Conservation (phyloP, 345 rosid species). For the Brassica juncea region DNA sequence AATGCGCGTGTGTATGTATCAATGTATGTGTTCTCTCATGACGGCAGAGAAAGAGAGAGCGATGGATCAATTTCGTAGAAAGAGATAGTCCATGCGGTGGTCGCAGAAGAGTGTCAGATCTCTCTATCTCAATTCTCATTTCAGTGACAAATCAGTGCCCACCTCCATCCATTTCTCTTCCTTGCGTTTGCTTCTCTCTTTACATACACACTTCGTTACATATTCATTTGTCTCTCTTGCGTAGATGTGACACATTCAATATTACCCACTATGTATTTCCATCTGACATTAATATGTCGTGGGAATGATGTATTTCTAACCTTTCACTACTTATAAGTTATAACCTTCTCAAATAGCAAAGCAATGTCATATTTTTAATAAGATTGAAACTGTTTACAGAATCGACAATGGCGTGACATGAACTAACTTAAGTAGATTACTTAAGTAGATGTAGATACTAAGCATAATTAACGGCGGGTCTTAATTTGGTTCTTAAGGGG, state of each 20-base stretch:
- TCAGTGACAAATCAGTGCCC: conserved; percentile 37
- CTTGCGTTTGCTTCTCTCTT: conserved; percentile 32
- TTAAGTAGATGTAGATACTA: neutral
- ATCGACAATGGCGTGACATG: neutral
- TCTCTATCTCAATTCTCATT: conserved; percentile 34
- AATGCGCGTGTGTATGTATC: neutral
- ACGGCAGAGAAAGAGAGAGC: conserved; percentile 50
- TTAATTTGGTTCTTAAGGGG: no score
- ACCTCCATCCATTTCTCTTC: conserved; percentile 6
- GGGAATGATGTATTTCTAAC: neutral
- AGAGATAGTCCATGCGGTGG: conserved; percentile 44
- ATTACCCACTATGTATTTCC: neutral
- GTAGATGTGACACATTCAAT: neutral
- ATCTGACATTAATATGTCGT: neutral
- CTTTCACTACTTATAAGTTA: no score
- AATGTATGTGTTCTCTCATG: conserved; percentile 22
- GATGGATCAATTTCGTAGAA: conserved; percentile 42
- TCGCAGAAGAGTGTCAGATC: conserved; percentile 44
- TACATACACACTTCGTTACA: neutral
- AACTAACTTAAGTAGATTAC: neutral
- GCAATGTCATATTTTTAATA: neutral
- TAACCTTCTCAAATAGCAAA: neutral
- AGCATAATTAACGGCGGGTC: no score
- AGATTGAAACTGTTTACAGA: neutral
- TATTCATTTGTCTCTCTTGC: conserved; percentile 31